Evolutionary conservation across 176 grass and related monocot genomes (phyloP).

Genomic region (bread wheat (Triticum aestivum)): IWGSC_CS_RefSeq_v2.1 NC_057796.1:348330525-348331024

Average conservation of each 20-base stretch:
- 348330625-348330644: slow-evolving; percentile 56
- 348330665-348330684: slow-evolving; percentile 55
- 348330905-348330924: slow-evolving; percentile 75
- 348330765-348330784: slow-evolving; percentile 61
- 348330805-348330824: slow-evolving; percentile 66
- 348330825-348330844: slow-evolving; percentile 61
- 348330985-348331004: slow-evolving; percentile 99
- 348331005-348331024: slow-evolving; percentile 76
- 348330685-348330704: slow-evolving; percentile 48
- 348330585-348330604: slow-evolving; percentile 84
- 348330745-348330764: slow-evolving; percentile 51
- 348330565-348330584: slow-evolving; percentile 70
- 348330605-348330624: slow-evolving; percentile 65
- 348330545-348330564: slow-evolving; percentile 50
- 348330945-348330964: slow-evolving; percentile 68
- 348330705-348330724: slow-evolving; percentile 76
- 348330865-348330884: slow-evolving; percentile 75
- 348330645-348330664: slow-evolving; percentile 85
- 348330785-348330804: slow-evolving; percentile 86
- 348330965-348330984: slow-evolving; percentile 68
- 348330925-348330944: slow-evolving; percentile 85
- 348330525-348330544: slow-evolving; percentile 64
- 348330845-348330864: slow-evolving; percentile 86
- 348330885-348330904: slow-evolving; percentile 51
- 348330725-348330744: slow-evolving; percentile 54